Evolutionary conservation across 2,329 filamentous ascomycete genomes (phyloP).

Genomic region (Penicillium griseofulvum): DNA sequence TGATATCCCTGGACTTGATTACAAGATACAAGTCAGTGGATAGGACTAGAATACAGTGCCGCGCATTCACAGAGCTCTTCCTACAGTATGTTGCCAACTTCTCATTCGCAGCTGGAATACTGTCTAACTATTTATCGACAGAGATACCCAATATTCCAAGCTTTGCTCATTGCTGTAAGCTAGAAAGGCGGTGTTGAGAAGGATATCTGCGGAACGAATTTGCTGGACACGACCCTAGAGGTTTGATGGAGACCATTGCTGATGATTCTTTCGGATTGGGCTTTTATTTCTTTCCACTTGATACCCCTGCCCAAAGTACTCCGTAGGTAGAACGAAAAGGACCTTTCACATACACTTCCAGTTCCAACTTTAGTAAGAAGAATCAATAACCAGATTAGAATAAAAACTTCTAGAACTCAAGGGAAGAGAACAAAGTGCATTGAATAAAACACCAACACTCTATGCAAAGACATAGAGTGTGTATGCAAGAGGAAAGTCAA

Average conservation of each 20-base stretch:
- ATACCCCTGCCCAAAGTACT: not conserved
- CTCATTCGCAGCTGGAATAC: not conserved
- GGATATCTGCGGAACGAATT: not conserved
- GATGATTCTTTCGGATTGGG: not conserved
- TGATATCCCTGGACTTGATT: not conserved
- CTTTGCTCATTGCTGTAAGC: not conserved
- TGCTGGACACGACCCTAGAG: not conserved
- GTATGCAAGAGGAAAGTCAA: slow-evolving; percentile 4
- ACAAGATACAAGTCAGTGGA: not conserved
- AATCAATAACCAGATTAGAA: not conserved
- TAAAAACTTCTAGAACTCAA: not conserved
- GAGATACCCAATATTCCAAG: not conserved
- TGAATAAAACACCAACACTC: slow-evolving; percentile 5
- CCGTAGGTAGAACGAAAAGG: not conserved
- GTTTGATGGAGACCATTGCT: not conserved
- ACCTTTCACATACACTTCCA: not conserved
- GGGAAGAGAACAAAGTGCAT: not conserved
- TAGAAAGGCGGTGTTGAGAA: not conserved
- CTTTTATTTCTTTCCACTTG: not conserved
- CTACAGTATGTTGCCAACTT: not conserved
- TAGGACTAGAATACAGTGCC: not conserved
- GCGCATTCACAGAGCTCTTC: not conserved
- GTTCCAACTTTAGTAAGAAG: not conserved
- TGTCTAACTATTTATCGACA: not conserved
- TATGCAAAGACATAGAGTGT: not conserved